phyloP scores from a whole-genome alignment of 2,329 filamentous ascomycete species.

The Colletotrichum tabaci region DNA sequence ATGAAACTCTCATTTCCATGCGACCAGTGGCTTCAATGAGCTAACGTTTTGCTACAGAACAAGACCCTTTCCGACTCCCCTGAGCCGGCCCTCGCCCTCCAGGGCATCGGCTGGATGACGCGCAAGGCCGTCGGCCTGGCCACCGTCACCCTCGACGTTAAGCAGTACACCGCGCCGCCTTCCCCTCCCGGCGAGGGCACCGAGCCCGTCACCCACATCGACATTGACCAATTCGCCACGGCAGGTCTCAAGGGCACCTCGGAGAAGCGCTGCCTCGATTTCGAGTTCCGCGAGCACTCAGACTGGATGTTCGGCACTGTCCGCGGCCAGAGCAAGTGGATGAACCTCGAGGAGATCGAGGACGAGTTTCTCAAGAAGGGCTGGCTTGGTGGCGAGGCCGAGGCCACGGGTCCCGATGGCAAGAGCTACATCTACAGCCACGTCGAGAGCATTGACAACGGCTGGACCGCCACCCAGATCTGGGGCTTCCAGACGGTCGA shows the following conservation, averaged over 20 bases:
- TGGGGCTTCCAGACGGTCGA: conserved; percentile 73
- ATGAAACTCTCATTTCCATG: conserved; percentile 21
- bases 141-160: conserved; percentile 76
- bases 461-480: conserved; percentile 70
- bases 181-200: conserved; percentile 56
- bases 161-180: conserved; percentile 65
- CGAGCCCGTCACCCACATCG: conserved; percentile 71
- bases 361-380: conserved; percentile 71
- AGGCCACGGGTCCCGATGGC: conserved; percentile 68
- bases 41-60: conserved; percentile 69
- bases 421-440: conserved; percentile 76
- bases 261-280: conserved; percentile 70
- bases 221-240: conserved; percentile 80
- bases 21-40: background rate
- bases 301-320: conserved; percentile 87
- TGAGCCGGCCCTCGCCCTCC: conserved; percentile 79
- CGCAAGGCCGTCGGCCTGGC: conserved; percentile 81
- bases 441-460: conserved; percentile 67
- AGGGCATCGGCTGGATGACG: conserved; percentile 79
- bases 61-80: conserved; percentile 78
- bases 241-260: conserved; percentile 78
- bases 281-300: conserved; percentile 71
- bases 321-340: conserved; percentile 70
- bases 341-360: conserved; percentile 62
- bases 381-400: conserved; percentile 71